phyloP scores from a whole-genome alignment of 768 basidiomycete genomes.

The Scleroderma bovista region DNA sequence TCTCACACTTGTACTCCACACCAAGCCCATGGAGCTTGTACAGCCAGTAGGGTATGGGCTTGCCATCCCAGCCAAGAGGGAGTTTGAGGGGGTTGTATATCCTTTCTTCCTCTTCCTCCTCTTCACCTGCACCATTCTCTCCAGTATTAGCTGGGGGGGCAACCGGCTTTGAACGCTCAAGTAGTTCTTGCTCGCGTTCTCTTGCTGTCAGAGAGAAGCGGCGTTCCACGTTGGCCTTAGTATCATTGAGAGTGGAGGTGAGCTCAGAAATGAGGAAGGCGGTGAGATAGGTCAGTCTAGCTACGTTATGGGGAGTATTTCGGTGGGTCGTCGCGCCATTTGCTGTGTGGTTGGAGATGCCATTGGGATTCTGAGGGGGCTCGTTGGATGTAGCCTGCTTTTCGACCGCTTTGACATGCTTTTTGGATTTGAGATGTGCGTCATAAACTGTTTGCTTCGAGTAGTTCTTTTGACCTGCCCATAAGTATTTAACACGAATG shows the following conservation, averaged over 20 bases:
- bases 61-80: constrained; percentile 96
- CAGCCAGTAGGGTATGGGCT: constrained; percentile 98
- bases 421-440: constrained; percentile 92
- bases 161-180: constrained; percentile 60
- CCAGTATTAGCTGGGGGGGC: constrained; percentile 40
- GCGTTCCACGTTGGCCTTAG: constrained; percentile 94
- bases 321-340: constrained; percentile 27
- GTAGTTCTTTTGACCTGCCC: constrained; percentile 85
- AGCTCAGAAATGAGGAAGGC: constrained; percentile 64
- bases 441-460: constrained; percentile 98
- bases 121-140: constrained; percentile 39
- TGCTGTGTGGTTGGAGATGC: constrained; percentile 29
- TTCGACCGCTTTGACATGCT: constrained; percentile 86
- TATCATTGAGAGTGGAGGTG: constrained; percentile 69
- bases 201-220: constrained; percentile 95
- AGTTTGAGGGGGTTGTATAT: constrained; percentile 98
- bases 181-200: constrained; percentile 90
- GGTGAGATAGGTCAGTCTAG: constrained; percentile 65
- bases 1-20: constrained; percentile 97
- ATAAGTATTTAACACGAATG: constrained; percentile 2
- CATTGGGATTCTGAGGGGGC: constrained; percentile 32
- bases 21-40: constrained; percentile 98
- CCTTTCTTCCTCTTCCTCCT: constrained; percentile 91
- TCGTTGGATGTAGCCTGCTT: constrained; percentile 51
- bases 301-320: constrained; percentile 57